These are phyloP conservation scores for Chytriomyces confervae DNA, from an alignment of 192 early-diverging fungal species.

Conservation along the genomic window DNA sequence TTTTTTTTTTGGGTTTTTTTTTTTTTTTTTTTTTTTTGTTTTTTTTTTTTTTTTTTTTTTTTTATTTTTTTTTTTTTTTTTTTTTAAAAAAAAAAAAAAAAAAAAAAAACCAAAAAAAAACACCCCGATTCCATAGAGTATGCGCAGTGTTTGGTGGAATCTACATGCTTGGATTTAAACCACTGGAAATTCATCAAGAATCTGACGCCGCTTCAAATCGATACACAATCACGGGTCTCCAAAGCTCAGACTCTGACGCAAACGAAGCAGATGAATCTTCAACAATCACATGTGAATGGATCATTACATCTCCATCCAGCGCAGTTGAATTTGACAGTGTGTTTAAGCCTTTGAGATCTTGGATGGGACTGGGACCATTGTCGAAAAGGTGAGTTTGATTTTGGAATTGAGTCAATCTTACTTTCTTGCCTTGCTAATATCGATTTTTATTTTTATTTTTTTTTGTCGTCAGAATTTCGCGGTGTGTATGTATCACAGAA, in stretches of 20 bases:
- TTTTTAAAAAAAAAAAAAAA: too few species aligned
- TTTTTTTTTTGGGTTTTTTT: too few species aligned
- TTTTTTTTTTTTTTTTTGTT: too few species aligned
- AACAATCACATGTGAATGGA: conserved; percentile 8
- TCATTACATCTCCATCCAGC: background rate
- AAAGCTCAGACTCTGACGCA: background rate
- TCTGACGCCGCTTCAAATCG: too few species aligned
- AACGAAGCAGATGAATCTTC: background rate
- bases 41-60: too few species aligned
- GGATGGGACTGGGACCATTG: background rate
- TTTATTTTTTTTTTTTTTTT: too few species aligned
- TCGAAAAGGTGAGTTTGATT: background rate
- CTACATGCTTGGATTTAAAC: conserved; percentile 70
- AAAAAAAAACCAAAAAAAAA: background rate
- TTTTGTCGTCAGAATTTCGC: conserved; percentile 11
- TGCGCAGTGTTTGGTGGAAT: conserved; percentile 91
- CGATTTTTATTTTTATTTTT: background rate
- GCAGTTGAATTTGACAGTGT: background rate
- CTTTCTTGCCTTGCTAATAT: background rate
- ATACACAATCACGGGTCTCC: background rate
- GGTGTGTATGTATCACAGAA: conserved; percentile 11
- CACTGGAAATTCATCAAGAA: background rate
- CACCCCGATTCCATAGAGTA: conserved; percentile 52
- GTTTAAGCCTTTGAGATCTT: too few species aligned
- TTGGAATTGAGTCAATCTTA: background rate